Evolutionary conservation across 2,329 filamentous ascomycete species (phyloP).

Genomic region (Epichloe scottii): DNA sequence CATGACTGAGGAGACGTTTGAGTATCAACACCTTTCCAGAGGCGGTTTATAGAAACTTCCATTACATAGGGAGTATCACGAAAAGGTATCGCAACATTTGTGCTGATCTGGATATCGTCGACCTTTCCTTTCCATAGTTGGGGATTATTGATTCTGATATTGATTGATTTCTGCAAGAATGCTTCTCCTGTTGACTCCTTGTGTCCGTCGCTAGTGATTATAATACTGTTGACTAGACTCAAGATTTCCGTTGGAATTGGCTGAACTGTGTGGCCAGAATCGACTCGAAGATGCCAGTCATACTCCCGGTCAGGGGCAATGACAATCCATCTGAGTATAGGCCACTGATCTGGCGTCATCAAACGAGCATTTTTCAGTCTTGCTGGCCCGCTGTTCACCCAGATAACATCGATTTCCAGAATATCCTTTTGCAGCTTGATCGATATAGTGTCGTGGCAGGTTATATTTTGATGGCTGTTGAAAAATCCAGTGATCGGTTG

Average conservation of each 20-base stretch:
- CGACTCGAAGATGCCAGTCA: constrained; percentile 23
- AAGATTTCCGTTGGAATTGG: constrained; percentile 10
- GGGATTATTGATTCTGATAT: background rate
- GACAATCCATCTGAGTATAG: constrained; percentile 20
- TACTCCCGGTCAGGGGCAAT: constrained; percentile 23
- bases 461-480: constrained; percentile 5
- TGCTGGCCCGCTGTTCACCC: constrained; percentile 1
- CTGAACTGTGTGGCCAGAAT: constrained; percentile 11
- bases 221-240: constrained; percentile 12
- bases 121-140: background rate
- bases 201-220: constrained; percentile 4
- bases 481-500: constrained; percentile 7
- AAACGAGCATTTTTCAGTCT: constrained; percentile 14
- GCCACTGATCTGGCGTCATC: constrained; percentile 10
- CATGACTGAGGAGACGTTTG: constrained; percentile 11
- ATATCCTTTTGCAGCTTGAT: constrained; percentile 7
- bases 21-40: constrained; percentile 14
- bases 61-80: constrained; percentile 19
- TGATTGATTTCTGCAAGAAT: background rate
- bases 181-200: background rate
- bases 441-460: constrained; percentile 11
- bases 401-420: constrained; percentile 12
- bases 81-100: constrained; percentile 17
- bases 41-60: constrained; percentile 19
- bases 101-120: constrained; percentile 14